phyloP scores from a whole-genome alignment of 345 rosid genomes.

The Trapa bicornis region DNA sequence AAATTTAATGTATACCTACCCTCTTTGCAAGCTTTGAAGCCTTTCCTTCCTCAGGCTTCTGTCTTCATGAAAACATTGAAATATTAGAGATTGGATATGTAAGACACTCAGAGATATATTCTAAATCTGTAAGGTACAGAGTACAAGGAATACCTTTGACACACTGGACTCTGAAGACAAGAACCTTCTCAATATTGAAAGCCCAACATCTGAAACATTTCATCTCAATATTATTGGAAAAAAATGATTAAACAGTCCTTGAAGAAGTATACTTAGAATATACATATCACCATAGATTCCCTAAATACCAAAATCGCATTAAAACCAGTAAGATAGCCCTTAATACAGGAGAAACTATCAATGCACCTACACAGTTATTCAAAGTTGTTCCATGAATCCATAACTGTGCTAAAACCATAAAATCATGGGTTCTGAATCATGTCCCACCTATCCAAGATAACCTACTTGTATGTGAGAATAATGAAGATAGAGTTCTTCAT shows the following conservation, averaged over 20 bases:
- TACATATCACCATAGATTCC: not conserved
- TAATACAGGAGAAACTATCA: not conserved
- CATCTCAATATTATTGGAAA: slow-evolving; percentile 8
- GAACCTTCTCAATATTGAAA: slow-evolving; percentile 76
- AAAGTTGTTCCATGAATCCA: not conserved
- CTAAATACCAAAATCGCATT: not conserved
- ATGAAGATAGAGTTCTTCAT: not conserved
- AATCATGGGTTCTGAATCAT: not conserved
- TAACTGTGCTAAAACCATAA: not conserved
- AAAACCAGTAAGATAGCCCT: not conserved
- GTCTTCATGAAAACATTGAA: slow-evolving; percentile 44
- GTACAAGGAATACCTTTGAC: slow-evolving; percentile 41
- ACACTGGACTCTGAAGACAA: slow-evolving; percentile 39
- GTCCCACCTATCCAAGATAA: not conserved
- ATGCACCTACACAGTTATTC: not conserved
- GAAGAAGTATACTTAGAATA: not conserved
- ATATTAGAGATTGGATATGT: slow-evolving; percentile 27
- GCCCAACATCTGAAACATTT: slow-evolving; percentile 71
- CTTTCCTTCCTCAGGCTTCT: slow-evolving; percentile 65
- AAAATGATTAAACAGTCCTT: not conserved
- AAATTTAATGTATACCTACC: slow-evolving; percentile 28
- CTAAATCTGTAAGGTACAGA: slow-evolving; percentile 3
- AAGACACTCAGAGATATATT: slow-evolving; percentile 8
- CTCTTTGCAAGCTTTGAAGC: slow-evolving; percentile 89
- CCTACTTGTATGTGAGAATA: not conserved